These are phyloP conservation scores for Eleusine coracana DNA, from an alignment of 176 grass and related monocot species.

Conservation along the genomic window DNA sequence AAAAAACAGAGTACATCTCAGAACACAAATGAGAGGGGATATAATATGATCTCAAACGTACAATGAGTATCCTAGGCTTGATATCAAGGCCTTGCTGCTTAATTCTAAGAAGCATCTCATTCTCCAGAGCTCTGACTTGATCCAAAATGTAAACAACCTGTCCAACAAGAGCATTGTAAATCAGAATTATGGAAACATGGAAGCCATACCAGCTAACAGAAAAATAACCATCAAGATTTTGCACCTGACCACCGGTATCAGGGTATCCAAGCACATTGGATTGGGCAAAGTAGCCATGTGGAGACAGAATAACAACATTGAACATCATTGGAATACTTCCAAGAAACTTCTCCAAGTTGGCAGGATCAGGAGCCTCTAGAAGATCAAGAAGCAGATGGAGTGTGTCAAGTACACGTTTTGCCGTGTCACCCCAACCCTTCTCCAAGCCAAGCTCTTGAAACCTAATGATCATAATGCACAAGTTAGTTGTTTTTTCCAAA, in stretches of 20 bases:
- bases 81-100: constrained; percentile 99
- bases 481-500: constrained; percentile 8
- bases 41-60: constrained; percentile 45
- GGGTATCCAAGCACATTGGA: constrained; percentile 98
- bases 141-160: constrained; percentile 98
- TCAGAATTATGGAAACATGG: constrained; percentile 1
- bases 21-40: not conserved
- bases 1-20: not conserved
- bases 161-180: constrained; percentile 10
- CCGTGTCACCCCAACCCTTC: constrained; percentile 95
- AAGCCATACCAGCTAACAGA: not conserved
- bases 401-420: constrained; percentile 63
- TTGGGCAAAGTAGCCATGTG: constrained; percentile 96
- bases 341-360: constrained; percentile 96
- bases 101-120: constrained; percentile 97
- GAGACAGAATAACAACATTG: constrained; percentile 97
- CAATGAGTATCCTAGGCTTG: constrained; percentile 94
- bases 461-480: constrained; percentile 48
- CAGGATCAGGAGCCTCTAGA: constrained; percentile 93
- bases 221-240: not conserved
- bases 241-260: constrained; percentile 95
- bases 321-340: constrained; percentile 92
- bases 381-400: constrained; percentile 94
- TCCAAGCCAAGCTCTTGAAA: constrained; percentile 94
- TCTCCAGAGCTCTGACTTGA: constrained; percentile 96